A percentile compares a stretch with the other conserved stretches of the same genome.
Conservation (phyloP, 768 basidiomycete species). For the Chalciporus chontae region DNA sequence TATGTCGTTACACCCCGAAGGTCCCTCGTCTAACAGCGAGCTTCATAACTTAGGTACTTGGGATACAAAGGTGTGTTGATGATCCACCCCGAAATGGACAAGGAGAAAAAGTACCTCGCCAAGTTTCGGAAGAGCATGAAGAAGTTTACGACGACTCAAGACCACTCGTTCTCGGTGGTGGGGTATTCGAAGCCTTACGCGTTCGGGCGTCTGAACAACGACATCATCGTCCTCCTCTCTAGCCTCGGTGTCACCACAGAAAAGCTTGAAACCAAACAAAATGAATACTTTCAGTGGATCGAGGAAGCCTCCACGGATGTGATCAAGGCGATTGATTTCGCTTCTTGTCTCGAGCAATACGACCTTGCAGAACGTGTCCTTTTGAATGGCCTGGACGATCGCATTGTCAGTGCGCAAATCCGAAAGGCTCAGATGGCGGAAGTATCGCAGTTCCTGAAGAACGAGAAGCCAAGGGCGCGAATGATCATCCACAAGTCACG, state of each 20-base stretch:
- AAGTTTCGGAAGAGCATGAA: slow-evolving; percentile 69
- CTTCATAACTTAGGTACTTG: slow-evolving; percentile 49
- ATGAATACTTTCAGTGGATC: slow-evolving; percentile 59
- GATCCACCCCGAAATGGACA: slow-evolving; percentile 59
- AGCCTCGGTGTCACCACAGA: slow-evolving; percentile 59
- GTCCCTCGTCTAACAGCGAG: neutral
- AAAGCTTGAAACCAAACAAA: slow-evolving; percentile 51
- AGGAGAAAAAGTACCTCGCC: slow-evolving; percentile 41
- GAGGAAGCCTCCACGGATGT: slow-evolving; percentile 44
- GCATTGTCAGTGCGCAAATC: slow-evolving; percentile 39
- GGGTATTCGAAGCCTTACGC: slow-evolving; percentile 60
- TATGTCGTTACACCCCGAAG: slow-evolving; percentile 17
- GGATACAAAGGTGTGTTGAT: slow-evolving; percentile 72
- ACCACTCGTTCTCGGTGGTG: slow-evolving; percentile 65
- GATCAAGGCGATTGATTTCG: slow-evolving; percentile 52
- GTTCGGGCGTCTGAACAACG: slow-evolving; percentile 67
- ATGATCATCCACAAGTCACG: slow-evolving; percentile 64
- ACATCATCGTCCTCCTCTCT: slow-evolving; percentile 62
- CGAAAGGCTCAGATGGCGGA: slow-evolving; percentile 45
- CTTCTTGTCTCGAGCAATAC: slow-evolving; percentile 48
- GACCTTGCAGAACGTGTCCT: slow-evolving; percentile 49
- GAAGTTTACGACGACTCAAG: slow-evolving; percentile 55
- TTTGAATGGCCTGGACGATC: slow-evolving; percentile 50
- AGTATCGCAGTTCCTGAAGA: slow-evolving; percentile 48
- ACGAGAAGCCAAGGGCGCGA: slow-evolving; percentile 50